phyloP scores from a whole-genome alignment of 2,329 filamentous ascomycete genomes.

The Diaporthe caulivora region DNA sequence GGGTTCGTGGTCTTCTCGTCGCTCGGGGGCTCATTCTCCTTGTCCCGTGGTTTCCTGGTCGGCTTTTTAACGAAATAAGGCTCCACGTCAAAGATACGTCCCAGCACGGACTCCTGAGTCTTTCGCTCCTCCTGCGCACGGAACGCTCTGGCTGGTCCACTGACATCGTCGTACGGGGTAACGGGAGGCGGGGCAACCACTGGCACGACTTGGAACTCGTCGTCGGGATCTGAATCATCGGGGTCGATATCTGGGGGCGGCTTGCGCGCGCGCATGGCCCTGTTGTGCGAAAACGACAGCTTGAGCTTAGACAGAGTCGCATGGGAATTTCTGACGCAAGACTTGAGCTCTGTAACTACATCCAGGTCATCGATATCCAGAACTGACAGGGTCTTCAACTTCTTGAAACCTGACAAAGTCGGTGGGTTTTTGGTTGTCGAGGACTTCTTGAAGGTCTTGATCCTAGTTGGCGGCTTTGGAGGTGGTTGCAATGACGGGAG shows the following conservation, averaged over 20 bases:
- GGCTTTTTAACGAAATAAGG: conserved; percentile 53
- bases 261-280: conserved; percentile 62
- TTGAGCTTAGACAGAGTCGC: conserved; percentile 66
- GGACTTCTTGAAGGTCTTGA: conserved; percentile 50
- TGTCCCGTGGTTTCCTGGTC: conserved; percentile 45
- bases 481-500: conserved; percentile 48
- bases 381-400: conserved; percentile 64
- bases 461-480: conserved; percentile 53
- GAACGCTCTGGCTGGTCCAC: conserved; percentile 58
- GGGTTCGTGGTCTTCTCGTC: conserved; percentile 41
- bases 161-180: conserved; percentile 52
- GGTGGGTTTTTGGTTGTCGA: conserved; percentile 55
- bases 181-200: conserved; percentile 41
- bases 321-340: conserved; percentile 67
- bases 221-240: conserved; percentile 63
- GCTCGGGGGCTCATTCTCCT: conserved; percentile 43
- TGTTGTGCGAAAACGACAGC: conserved; percentile 68
- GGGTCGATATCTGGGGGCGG: conserved; percentile 53
- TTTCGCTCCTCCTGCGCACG: conserved; percentile 67
- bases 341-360: conserved; percentile 66
- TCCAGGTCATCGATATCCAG: conserved; percentile 73
- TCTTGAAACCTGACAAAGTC: conserved; percentile 69
- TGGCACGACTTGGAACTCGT: conserved; percentile 64
- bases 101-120: conserved; percentile 65
- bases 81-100: conserved; percentile 65